These are phyloP conservation scores for Brassica incana DNA, from an alignment of 345 rosid genomes.

Conservation along the genomic window DNA sequence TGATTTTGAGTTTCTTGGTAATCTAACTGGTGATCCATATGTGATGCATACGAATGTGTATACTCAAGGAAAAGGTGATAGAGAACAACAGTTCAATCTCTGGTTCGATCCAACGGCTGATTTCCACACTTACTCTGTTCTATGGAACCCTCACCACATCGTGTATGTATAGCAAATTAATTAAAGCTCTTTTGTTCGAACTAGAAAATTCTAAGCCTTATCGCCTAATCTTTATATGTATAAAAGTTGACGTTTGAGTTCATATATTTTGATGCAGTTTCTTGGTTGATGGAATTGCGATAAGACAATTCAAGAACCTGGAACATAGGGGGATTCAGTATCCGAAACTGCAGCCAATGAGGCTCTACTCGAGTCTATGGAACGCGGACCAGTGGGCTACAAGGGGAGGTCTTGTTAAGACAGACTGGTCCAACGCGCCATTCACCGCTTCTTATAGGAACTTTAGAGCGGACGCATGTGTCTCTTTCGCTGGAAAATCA, in stretches of 20 bases:
- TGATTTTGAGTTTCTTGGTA: constrained; percentile 79
- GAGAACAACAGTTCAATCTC: constrained; percentile 71
- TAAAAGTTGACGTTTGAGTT: not conserved
- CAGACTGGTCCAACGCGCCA: constrained; percentile 57
- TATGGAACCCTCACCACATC: constrained; percentile 61
- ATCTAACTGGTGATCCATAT: constrained; percentile 67
- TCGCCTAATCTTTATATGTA: not conserved
- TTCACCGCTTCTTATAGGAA: constrained; percentile 47
- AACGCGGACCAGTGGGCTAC: constrained; percentile 73
- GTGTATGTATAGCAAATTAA: constrained; percentile 41
- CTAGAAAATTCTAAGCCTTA: not conserved
- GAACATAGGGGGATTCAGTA: constrained; percentile 49
- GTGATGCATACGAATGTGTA: constrained; percentile 64
- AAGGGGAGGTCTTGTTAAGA: constrained; percentile 61
- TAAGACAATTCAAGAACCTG: constrained; percentile 60
- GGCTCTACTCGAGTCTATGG: constrained; percentile 60
- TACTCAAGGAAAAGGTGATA: constrained; percentile 64
- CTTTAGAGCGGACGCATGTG: constrained; percentile 46
- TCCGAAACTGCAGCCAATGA: constrained; percentile 64
- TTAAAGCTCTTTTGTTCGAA: not conserved
- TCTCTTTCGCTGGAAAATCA: constrained; percentile 31
- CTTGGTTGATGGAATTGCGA: constrained; percentile 50
- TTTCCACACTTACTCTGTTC: constrained; percentile 70
- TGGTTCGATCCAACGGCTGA: constrained; percentile 74
- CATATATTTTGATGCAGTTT: constrained; percentile 36